Evolutionary conservation across 768 basidiomycete species (phyloP), one percentile per base, ranked within the genome.

Genomic region (Xerocomellus dryophilus): DNA sequence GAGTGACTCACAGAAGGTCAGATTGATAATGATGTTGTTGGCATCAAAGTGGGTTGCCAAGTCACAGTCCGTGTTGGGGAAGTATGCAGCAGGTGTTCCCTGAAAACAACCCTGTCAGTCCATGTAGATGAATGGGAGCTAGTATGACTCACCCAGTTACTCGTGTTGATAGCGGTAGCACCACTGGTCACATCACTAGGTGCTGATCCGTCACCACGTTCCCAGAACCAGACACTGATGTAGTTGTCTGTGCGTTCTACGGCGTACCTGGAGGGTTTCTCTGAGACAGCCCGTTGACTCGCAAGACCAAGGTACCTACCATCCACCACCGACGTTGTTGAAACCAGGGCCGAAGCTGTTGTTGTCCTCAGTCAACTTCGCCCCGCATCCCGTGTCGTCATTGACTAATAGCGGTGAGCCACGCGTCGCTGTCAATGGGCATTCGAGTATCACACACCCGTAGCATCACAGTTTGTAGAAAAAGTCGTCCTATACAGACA

Each of bases 201-300:
- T 10, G 69, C 71, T n/a, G 53, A 60, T 5, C 56, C 0, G 38
- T 67, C 65, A 25, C 61, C 51, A 14, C 75, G 63, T 43, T 70
- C 69, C 75, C 78, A 78, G 61, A 74, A 77, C 68, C 72, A 78
- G 40, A 77, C 50, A 34, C 68, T 70, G 9, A 78, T 73, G 48
- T 69, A 70, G 17, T 48, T 29, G 17, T 60, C 18, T 7, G 71
- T 73, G 40, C 73, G 69, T 43, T 73, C 70, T 20, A 74, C 59
- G 11, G 75, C 77, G 54, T 75, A 78, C 73, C 73, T 66, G 20
- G n/a, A 29, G 2, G 11, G 7, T 8, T 5, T 20, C 23, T 20
- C 15, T 50, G 38, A 47, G 36, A 20, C 9, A 7, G 7, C 17
- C 10, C n/a, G 12, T 45, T 15, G 10, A 20, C 27, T n/a, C 2